Conservation (phyloP, 768 basidiomycete species). For the Suillus plorans region DNA sequence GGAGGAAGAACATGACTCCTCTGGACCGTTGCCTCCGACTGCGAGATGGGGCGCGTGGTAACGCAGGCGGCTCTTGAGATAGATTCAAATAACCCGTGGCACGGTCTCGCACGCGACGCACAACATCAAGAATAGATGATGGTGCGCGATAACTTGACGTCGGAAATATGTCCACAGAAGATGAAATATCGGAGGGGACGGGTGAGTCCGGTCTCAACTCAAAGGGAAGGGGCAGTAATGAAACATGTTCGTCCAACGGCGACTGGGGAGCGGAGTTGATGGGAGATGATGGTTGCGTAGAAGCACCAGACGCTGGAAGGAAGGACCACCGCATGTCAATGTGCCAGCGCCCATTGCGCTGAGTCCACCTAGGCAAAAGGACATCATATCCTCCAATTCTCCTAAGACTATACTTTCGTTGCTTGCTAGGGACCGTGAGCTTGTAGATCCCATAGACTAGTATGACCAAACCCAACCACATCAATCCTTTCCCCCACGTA, state of each 20-base stretch:
- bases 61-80: conserved; percentile 33
- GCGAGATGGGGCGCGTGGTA: conserved; percentile 49
- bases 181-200: conserved; percentile 47
- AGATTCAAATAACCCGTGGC: conserved; percentile 45
- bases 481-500: conserved; percentile 81
- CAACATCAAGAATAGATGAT: conserved; percentile 48
- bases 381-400: conserved; percentile 77
- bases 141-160: conserved; percentile 36
- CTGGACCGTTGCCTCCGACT: conserved; percentile 49
- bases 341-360: conserved; percentile 71
- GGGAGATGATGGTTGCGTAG: conserved; percentile 45
- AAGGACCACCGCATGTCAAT: conserved; percentile 62
- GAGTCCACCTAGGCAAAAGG: conserved; percentile 70
- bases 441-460: conserved; percentile 69
- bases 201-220: conserved; percentile 59
- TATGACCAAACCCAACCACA: conserved; percentile 80
- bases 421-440: conserved; percentile 52
- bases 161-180: conserved; percentile 42
- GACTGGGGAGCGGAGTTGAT: conserved; percentile 48
- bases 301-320: conserved; percentile 42
- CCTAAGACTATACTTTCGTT: conserved; percentile 58
- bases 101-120: conserved; percentile 58
- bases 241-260: conserved; percentile 49
- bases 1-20: conserved; percentile 78
- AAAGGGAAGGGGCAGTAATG: conserved; percentile 62